Percentiles rank a stretch among this genome's conserved stretches.
Evolutionary conservation across 306 rosid species (phyloP).

Genomic region (Lotus japonicus): DNA sequence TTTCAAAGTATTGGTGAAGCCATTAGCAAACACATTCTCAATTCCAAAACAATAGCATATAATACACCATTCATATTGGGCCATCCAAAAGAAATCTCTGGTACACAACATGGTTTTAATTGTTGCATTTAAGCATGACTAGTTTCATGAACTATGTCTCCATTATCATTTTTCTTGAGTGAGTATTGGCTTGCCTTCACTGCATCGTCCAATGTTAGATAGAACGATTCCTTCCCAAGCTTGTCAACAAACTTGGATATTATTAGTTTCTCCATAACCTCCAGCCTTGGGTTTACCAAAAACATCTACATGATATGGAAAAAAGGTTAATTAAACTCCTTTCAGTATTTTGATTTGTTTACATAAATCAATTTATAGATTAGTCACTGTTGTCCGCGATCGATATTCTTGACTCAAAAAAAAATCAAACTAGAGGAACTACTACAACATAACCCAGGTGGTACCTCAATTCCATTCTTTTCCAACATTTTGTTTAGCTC

Average conservation of each 20-base stretch:
- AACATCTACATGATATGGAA: conserved; percentile 31
- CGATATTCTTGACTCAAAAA: no score
- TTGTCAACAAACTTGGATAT: conserved; percentile 44
- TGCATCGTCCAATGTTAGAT: conserved; percentile 60
- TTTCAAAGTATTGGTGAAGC: background rate
- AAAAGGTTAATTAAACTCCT: background rate
- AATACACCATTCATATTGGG: background rate
- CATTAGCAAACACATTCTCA: background rate
- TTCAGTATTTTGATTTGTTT: background rate
- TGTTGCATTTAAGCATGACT: background rate
- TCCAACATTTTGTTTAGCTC: conserved; percentile 39
- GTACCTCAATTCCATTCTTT: conserved; percentile 50
- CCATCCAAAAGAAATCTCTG: background rate
- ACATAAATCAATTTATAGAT: background rate
- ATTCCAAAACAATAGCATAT: background rate
- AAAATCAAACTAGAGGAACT: background rate
- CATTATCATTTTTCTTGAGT: conserved; percentile 17
- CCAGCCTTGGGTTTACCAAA: conserved; percentile 67
- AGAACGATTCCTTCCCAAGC: conserved; percentile 56
- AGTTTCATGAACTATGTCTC: background rate
- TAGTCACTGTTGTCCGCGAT: no score
- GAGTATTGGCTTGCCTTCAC: conserved; percentile 40
- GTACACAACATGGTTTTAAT: background rate
- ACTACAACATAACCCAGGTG: background rate
- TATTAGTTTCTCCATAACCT: conserved; percentile 76